Base-by-base conservation (phyloP, 164 flowering plant species). In the Vitis riparia region DNA sequence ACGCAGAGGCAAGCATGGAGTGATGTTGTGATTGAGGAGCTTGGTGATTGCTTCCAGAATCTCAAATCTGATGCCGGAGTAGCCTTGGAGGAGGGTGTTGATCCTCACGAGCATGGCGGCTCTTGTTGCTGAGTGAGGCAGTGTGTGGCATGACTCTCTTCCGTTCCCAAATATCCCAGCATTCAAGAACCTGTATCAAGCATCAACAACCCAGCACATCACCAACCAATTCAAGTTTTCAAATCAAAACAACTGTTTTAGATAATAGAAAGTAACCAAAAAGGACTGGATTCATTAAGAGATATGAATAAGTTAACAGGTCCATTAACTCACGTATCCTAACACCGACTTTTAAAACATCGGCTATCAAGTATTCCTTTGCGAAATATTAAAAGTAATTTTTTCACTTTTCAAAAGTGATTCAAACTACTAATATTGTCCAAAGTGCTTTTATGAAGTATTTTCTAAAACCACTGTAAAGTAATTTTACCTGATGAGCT, bases 401-500 rank as follows among this genome's bases (percentile, higher is more conserved):
- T 17, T 17, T 17, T 17, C 17, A 19, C 1, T 19, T 19, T 19
- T 19, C 19, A n/a, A n/a, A n/a, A n/a, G n/a, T n/a, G n/a, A n/a
- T n/a, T n/a, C n/a, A n/a, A n/a, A n/a, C n/a, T n/a, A n/a, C n/a
- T n/a, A n/a, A n/a, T n/a, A n/a, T n/a, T n/a, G n/a, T n/a, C 23
- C 1, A 23, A 23, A 23, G 1, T 23, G 23, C 23, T 23, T 23
- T 23, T 23, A 23, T 1, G 17, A n/a, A 58, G 2, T 14, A n/a
- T 12, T 16, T 16, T 8, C 14, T 3, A 58, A 58, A 58, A 58
- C 2, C 17, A 58, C 14, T 53, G n/a, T n/a, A n/a, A 48, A 19
- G 12, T 1, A 47, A n/a, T 1, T 48, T 55, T 47, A 73, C 59
- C 83, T 72, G 51, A 81, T 75, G n/a, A 81, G 84, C 72, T 81